These are phyloP conservation scores for Cryphonectria nitschkei DNA, from an alignment of 2,329 filamentous ascomycete species.

Conservation along the genomic window DNA sequence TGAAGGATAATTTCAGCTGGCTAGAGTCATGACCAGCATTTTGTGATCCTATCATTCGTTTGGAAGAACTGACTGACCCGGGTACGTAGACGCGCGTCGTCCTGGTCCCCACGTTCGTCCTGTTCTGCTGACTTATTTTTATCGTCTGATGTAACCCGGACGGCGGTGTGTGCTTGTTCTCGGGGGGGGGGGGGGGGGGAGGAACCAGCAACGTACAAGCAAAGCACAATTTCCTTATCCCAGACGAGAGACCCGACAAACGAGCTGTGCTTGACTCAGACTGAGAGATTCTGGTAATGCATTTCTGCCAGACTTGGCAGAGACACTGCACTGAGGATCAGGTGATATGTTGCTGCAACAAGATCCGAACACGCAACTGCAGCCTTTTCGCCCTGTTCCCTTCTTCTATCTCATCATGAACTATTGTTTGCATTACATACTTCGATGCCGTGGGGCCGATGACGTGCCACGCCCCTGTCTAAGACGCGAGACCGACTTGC, in stretches of 20 bases:
- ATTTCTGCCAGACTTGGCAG: neutral
- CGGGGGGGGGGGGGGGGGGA: too few species aligned
- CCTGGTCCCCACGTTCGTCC: neutral
- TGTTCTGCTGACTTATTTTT: neutral
- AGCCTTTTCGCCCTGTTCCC: neutral
- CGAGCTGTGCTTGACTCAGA: neutral
- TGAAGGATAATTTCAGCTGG: neutral
- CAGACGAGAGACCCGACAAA: neutral
- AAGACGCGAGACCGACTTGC: conserved; percentile 24
- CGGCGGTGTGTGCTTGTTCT: neutral
- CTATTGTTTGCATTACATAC: neutral
- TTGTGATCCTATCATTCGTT: neutral
- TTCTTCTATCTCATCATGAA: neutral
- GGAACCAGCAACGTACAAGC: too few species aligned
- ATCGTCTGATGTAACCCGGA: neutral
- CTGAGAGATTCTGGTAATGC: neutral
- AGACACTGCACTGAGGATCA: neutral
- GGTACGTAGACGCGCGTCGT: neutral
- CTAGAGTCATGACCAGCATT: neutral
- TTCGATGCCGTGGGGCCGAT: neutral
- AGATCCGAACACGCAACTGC: neutral
- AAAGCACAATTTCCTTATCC: neutral
- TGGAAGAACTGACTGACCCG: neutral
- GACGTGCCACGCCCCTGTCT: conserved; percentile 13
- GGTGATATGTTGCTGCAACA: neutral